Percentiles rank a stretch among this genome's conserved stretches.
phyloP scores from a whole-genome alignment of 2,329 filamentous ascomycete genomes.

The Alternaria solani region DNA sequence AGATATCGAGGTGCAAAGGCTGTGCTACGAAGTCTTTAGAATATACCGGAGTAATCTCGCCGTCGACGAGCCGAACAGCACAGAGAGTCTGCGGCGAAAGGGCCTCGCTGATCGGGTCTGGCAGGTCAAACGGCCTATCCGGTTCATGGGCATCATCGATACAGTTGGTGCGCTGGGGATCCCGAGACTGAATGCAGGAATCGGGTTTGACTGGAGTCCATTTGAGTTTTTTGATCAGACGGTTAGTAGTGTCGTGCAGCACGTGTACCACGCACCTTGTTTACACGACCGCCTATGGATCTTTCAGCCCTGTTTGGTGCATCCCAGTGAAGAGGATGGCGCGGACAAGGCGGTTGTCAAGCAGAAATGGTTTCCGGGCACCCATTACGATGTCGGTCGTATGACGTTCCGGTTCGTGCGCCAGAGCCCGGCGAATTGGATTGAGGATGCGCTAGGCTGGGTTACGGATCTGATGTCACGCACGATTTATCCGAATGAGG shows the following conservation, averaged over 20 bases:
- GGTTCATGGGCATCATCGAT: slow-evolving; percentile 46
- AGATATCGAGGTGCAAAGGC: slow-evolving; percentile 25
- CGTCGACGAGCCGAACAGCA: slow-evolving; percentile 38
- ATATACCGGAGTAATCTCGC: slow-evolving; percentile 42
- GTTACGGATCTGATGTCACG: slow-evolving; percentile 38
- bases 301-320: slow-evolving; percentile 37
- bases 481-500: slow-evolving; percentile 45
- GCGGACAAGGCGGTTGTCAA: slow-evolving; percentile 25
- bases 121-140: slow-evolving; percentile 42
- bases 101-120: slow-evolving; percentile 31
- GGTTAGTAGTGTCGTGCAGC: slow-evolving; percentile 42
- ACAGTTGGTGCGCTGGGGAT: slow-evolving; percentile 49
- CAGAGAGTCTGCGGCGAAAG: slow-evolving; percentile 30
- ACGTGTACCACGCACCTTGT: slow-evolving; percentile 44
- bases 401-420: slow-evolving; percentile 48
- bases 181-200: slow-evolving; percentile 44
- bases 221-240: slow-evolving; percentile 50
- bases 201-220: slow-evolving; percentile 48
- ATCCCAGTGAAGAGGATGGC: slow-evolving; percentile 6
- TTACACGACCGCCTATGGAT: slow-evolving; percentile 48
- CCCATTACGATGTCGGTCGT: slow-evolving; percentile 49
- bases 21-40: slow-evolving; percentile 45
- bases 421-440: slow-evolving; percentile 35
- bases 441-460: slow-evolving; percentile 38
- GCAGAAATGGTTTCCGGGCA: slow-evolving; percentile 49